Base-by-base conservation (phyloP, 495 filamentous ascomycete genomes). In the Pseudomonodictys pantanalensis region DNA sequence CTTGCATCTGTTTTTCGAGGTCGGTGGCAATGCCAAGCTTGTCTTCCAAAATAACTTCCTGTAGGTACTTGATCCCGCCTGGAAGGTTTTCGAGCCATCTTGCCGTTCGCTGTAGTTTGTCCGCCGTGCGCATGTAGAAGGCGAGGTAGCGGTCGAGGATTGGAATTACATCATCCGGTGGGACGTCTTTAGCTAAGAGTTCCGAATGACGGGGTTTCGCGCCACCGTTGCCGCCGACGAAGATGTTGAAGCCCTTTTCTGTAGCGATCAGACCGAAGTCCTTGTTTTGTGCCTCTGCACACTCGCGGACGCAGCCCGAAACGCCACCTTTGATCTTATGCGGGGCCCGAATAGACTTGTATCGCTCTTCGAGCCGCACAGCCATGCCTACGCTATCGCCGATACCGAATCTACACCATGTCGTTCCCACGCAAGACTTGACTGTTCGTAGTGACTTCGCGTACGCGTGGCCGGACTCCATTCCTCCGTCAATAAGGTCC, bases 311-410 rank as follows among this genome's bases (percentile, higher is more conserved):
- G 67, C 92, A 97, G 25, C 92, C 92, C 52, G 86, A 90, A 2
- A 97, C 91, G 48, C 88, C 92, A 6, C 87, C 90, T 73, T 97
- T 97, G 72, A 97, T 83, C 78, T 97, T 97, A 67, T 97, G 92
- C 10, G 92, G 92, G 18, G 80, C 79, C 1, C 92, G 85, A 64
- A 97, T 86, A 69, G 87, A 90, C 80, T 97, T 97, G 74, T 97
- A 97, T 44, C 92, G 83, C 74, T 96, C 88, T 70, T 97, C 92
- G 0, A 97, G 75, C 1, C 91, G 81, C 22, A 97, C 86, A 0
- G 92, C 92, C 88, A 97, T 92, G 23, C 92, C 92, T n/a, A 97
- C 92, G 74, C 88, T 93, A 75, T 97, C 92, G 35, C 90, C 90
- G 56, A 96, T 85, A 58, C 92, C 92, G 63, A 89, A 97, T 5